Evolutionary conservation across 768 basidiomycete genomes (phyloP).

Genomic region (Suillus subaureus): DNA sequence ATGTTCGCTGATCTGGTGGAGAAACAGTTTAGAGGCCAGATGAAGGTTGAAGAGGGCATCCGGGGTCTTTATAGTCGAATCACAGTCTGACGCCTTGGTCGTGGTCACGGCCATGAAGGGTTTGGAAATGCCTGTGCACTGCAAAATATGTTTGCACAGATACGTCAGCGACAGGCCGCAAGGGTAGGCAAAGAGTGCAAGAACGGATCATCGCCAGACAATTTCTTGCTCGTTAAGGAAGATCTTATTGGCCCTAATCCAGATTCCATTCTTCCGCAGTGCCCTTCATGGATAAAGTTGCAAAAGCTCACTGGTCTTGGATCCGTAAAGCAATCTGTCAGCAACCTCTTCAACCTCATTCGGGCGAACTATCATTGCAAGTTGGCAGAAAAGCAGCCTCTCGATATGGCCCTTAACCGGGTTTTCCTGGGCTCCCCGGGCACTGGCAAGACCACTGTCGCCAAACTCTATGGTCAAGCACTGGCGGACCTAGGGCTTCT

Average conservation of each 20-base stretch:
- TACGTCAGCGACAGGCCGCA: constrained; percentile 50
- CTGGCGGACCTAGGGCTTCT: constrained; percentile 56
- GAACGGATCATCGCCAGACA: constrained; percentile 42
- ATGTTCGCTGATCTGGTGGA: constrained; percentile 50
- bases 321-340: constrained; percentile 53
- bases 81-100: constrained; percentile 52
- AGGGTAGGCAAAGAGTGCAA: constrained; percentile 43
- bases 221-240: constrained; percentile 47
- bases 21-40: constrained; percentile 43
- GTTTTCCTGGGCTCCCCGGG: constrained; percentile 67
- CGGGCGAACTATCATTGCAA: constrained; percentile 56
- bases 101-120: constrained; percentile 51
- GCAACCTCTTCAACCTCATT: constrained; percentile 43
- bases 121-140: constrained; percentile 67
- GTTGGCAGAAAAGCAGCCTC: constrained; percentile 47
- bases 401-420: constrained; percentile 56
- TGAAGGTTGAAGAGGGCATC: constrained; percentile 46
- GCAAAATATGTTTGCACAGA: constrained; percentile 43
- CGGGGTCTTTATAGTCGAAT: constrained; percentile 42
- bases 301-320: constrained; percentile 51
- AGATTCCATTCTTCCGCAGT: constrained; percentile 41
- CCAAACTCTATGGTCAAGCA: constrained; percentile 60
- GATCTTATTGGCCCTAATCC: constrained; percentile 68
- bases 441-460: constrained; percentile 69
- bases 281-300: constrained; percentile 49